Conservation (phyloP, 2,329 filamentous ascomycete species). For the Corniculantispora saksenae region DNA sequence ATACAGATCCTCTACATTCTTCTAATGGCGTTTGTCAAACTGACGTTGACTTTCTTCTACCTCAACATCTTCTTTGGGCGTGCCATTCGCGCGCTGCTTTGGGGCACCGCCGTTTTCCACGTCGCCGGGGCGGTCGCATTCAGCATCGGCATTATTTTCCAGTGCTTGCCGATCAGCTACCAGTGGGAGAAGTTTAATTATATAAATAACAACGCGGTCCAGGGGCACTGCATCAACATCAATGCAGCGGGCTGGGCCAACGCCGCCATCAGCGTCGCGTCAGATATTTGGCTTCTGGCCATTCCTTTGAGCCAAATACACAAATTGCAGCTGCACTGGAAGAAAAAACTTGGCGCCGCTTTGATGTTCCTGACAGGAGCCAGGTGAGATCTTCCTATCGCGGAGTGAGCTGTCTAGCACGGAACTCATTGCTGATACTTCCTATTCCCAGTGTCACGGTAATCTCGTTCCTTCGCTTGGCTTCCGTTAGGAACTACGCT, state of each 20-base stretch:
- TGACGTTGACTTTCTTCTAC: conserved; percentile 52
- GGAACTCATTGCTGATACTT: background rate
- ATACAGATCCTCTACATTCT: conserved; percentile 43
- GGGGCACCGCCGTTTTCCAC: conserved; percentile 38
- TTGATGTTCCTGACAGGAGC: conserved; percentile 47
- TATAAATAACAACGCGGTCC: conserved; percentile 29
- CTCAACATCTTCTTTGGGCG: conserved; percentile 47
- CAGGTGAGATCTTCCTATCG: conserved; percentile 28
- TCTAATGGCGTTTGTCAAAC: conserved; percentile 43
- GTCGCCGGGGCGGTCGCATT: conserved; percentile 37
- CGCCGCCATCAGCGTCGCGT: conserved; percentile 46
- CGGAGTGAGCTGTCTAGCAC: background rate
- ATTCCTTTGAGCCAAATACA: conserved; percentile 45
- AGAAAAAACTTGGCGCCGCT: conserved; percentile 44
- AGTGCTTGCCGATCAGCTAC: conserved; percentile 48
- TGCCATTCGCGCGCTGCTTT: conserved; percentile 38
- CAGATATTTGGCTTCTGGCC: conserved; percentile 49
- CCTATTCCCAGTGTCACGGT: conserved; percentile 28
- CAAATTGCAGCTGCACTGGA: conserved; percentile 39
- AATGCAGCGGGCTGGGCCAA: conserved; percentile 49
- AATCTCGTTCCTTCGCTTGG: conserved; percentile 34
- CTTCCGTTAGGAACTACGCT: conserved; percentile 30
- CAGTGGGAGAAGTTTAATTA: conserved; percentile 51
- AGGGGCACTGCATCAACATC: conserved; percentile 47
- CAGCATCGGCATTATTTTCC: conserved; percentile 42